phyloP scores from a whole-genome alignment of 305 asterid species.

The Fraxinus xanthoxyloides region DNA sequence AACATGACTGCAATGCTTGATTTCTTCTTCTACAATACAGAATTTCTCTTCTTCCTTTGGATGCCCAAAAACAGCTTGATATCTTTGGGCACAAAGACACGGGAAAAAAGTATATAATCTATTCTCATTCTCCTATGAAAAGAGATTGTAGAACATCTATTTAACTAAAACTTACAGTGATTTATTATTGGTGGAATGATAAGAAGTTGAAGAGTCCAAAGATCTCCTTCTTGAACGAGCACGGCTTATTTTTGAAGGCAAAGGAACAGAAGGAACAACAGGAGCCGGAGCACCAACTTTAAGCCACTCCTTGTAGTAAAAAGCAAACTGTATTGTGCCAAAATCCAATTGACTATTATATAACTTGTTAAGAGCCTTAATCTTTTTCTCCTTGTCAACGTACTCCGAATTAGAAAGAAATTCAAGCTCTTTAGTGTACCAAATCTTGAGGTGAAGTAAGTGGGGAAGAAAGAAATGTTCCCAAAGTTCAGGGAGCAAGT shows the following conservation, averaged over 20 bases:
- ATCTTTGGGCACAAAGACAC: conserved; percentile 31
- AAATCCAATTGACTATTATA: conserved; percentile 59
- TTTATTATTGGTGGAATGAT: conserved; percentile 36
- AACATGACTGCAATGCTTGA: conserved; percentile 27
- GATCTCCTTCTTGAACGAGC: conserved; percentile 51
- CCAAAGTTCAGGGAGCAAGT: conserved; percentile 76
- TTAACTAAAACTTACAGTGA: conserved; percentile 51
- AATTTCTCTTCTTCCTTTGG: conserved; percentile 32
- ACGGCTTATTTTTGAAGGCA: conserved; percentile 44
- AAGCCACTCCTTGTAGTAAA: conserved; percentile 75
- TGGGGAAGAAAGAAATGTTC: conserved; percentile 82
- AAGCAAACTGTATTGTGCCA: conserved; percentile 63
- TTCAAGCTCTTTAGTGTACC: conserved; percentile 62
- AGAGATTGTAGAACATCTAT: neutral
- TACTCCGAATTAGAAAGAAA: conserved; percentile 29
- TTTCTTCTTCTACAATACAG: conserved; percentile 28
- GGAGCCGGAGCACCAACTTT: conserved; percentile 67
- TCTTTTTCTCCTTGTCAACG: conserved; percentile 33
- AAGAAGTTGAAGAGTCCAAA: conserved; percentile 41
- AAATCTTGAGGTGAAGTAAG: conserved; percentile 79
- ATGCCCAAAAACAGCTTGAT: conserved; percentile 65
- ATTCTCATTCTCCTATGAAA: neutral
- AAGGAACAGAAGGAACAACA: conserved; percentile 57
- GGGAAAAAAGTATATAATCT: neutral
- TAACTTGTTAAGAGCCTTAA: conserved; percentile 42